phyloP scores from a whole-genome alignment of 768 basidiomycete genomes.

The Rubroboletus satanas region DNA sequence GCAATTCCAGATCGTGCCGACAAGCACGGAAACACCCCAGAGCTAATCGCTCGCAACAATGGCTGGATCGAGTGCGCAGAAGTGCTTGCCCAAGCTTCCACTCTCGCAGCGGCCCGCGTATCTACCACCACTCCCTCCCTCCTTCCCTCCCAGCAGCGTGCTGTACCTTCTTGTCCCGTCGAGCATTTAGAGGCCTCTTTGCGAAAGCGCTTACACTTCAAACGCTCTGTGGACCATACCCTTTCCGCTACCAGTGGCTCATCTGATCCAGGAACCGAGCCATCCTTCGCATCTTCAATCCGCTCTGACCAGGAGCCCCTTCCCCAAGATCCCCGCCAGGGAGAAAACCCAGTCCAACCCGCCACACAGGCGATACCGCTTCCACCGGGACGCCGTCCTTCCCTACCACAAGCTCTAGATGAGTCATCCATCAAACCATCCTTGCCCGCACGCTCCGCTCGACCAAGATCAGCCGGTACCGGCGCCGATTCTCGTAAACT shows the following conservation, averaged over 20 bases:
- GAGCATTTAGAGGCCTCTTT: conserved; percentile 30
- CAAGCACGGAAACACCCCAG: conserved; percentile 89
- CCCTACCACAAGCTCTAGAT: conserved; percentile 53
- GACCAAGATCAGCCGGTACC: conserved; percentile 72
- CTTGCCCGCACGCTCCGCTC: conserved; percentile 35
- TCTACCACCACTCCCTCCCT: conserved; percentile 18
- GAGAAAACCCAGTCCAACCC: neutral
- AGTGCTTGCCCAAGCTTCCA: conserved; percentile 63
- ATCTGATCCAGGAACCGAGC: conserved; percentile 28
- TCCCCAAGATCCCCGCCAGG: conserved; percentile 1
- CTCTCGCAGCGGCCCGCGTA: neutral
- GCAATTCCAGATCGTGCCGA: conserved; percentile 79
- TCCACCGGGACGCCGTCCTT: conserved; percentile 55
- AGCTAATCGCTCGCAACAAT: conserved; percentile 74
- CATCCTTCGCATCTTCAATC: conserved; percentile 5
- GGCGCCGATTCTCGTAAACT: conserved; percentile 57
- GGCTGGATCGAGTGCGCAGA: conserved; percentile 78
- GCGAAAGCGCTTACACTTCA: conserved; percentile 60
- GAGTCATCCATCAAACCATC: conserved; percentile 33
- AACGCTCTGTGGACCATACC: conserved; percentile 75
- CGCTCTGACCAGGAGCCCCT: conserved; percentile 16
- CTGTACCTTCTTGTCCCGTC: conserved; percentile 21
- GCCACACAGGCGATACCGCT: conserved; percentile 19
- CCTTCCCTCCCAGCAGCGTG: conserved; percentile 14
- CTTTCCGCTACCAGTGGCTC: conserved; percentile 42